These are phyloP conservation scores for Ganoderma leucocontextum DNA, from an alignment of 1,284 basidiomycete genomes.

Conservation along the genomic window DNA sequence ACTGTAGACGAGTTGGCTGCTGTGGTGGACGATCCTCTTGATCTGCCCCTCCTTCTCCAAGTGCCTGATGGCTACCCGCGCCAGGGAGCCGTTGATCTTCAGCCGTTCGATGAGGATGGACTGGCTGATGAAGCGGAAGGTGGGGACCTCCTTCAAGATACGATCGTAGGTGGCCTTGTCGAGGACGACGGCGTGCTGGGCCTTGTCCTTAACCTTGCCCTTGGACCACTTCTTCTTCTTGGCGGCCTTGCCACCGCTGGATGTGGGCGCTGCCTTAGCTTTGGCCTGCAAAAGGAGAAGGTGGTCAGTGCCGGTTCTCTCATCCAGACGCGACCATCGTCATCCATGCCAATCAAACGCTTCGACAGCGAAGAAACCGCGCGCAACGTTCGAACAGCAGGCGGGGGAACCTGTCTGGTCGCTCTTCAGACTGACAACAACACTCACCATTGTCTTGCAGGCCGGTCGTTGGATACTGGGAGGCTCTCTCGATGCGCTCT, in stretches of 20 bases:
- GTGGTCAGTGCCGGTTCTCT: conserved; percentile 24
- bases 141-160: conserved; percentile 99
- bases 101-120: conserved; percentile 97
- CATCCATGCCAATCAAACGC: conserved; percentile 36
- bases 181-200: conserved; percentile 92
- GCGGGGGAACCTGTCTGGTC: conserved; percentile 7
- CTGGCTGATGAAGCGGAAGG: conserved; percentile 99
- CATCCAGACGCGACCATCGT: conserved; percentile 32
- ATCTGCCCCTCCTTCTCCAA: conserved; percentile 96
- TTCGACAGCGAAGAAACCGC: conserved; percentile 18
- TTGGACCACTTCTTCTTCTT: conserved; percentile 99
- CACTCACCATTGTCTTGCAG: conserved; percentile 45
- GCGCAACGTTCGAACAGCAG: conserved; percentile 15
- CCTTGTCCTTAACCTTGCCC: conserved; percentile 99
- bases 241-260: conserved; percentile 80
- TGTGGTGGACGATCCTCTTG: conserved; percentile 97
- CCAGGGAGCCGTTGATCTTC: conserved; percentile 96
- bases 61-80: conserved; percentile 92
- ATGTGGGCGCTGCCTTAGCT: conserved; percentile 78
- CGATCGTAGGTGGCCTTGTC: conserved; percentile 94
- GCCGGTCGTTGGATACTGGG: conserved; percentile 39
- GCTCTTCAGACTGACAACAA: conserved; percentile 17
- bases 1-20: conserved; percentile 95
- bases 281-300: conserved; percentile 62
- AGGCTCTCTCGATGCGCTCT: conserved; percentile 21